Percentiles rank a stretch among this genome's conserved stretches.
Evolutionary conservation across 441 rosid species (phyloP).

Genomic region (Jatropha podagrica): DNA sequence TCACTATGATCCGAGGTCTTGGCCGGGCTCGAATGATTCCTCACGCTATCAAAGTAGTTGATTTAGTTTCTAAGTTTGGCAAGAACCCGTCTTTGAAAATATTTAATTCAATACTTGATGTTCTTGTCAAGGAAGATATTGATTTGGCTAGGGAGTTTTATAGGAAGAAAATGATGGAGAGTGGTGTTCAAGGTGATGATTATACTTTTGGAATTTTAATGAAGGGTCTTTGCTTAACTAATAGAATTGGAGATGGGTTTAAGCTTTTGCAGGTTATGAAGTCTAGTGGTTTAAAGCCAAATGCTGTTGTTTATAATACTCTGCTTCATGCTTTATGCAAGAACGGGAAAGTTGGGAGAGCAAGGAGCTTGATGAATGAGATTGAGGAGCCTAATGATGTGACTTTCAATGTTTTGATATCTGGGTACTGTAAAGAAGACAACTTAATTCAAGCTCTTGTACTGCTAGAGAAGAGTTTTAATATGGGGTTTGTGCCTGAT

Average conservation of each 20-base stretch:
- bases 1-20: constrained; percentile 64
- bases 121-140: constrained; percentile 75
- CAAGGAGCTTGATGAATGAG: constrained; percentile 75
- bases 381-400: constrained; percentile 67
- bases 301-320: constrained; percentile 66
- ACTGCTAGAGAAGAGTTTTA: constrained; percentile 71
- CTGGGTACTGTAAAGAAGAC: constrained; percentile 64
- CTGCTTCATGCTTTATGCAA: constrained; percentile 70
- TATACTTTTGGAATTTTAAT: constrained; percentile 83
- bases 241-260: constrained; percentile 75
- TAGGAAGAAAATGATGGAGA: constrained; percentile 68
- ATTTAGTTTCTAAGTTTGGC: constrained; percentile 48
- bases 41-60: constrained; percentile 52
- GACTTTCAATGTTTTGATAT: constrained; percentile 75
- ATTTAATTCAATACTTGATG: constrained; percentile 67
- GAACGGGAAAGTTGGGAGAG: constrained; percentile 82
- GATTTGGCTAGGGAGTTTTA: constrained; percentile 79
- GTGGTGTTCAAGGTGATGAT: constrained; percentile 67
- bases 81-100: constrained; percentile 64
- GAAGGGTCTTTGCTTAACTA: constrained; percentile 92
- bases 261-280: constrained; percentile 79
- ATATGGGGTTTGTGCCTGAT: constrained; percentile 62
- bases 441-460: constrained; percentile 72
- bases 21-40: constrained; percentile 59
- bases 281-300: constrained; percentile 48